Evolutionary conservation across 257 asterid species (phyloP).

Genomic region (Handroanthus guayacan): DNA sequence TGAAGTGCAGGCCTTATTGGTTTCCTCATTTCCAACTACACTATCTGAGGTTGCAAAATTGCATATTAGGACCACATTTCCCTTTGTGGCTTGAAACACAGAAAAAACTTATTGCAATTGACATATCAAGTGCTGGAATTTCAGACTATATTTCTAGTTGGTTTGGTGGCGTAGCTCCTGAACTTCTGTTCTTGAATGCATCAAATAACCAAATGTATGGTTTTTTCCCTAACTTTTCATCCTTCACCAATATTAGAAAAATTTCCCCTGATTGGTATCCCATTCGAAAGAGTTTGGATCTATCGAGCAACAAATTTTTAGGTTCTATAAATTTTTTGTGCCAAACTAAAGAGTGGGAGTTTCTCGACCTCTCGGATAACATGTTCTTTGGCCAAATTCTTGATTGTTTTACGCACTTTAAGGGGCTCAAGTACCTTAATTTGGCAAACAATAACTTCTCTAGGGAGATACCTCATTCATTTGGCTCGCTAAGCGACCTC

Average conservation of each 20-base stretch:
- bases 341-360: background rate
- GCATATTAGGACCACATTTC: constrained; percentile 31
- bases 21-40: constrained; percentile 33
- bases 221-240: constrained; percentile 2
- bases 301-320: background rate
- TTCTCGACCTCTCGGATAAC: constrained; percentile 12
- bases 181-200: background rate
- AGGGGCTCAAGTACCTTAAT: background rate
- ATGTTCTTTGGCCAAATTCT: background rate
- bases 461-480: constrained; percentile 9
- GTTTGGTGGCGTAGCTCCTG: constrained; percentile 11
- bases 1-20: constrained; percentile 22
- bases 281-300: background rate
- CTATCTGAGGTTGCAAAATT: background rate
- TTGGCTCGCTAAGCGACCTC: background rate
- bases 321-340: constrained; percentile 14
- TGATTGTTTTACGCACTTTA: background rate
- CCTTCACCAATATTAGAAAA: background rate
- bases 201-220: constrained; percentile 32
- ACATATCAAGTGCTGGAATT: constrained; percentile 28
- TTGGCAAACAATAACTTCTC: constrained; percentile 29
- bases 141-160: constrained; percentile 26
- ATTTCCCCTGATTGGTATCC: background rate
- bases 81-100: constrained; percentile 40
- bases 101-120: background rate